Evolutionary conservation across 1,284 basidiomycete species (phyloP).

Genomic region (Pseudozyma tsukubaensis): DNA sequence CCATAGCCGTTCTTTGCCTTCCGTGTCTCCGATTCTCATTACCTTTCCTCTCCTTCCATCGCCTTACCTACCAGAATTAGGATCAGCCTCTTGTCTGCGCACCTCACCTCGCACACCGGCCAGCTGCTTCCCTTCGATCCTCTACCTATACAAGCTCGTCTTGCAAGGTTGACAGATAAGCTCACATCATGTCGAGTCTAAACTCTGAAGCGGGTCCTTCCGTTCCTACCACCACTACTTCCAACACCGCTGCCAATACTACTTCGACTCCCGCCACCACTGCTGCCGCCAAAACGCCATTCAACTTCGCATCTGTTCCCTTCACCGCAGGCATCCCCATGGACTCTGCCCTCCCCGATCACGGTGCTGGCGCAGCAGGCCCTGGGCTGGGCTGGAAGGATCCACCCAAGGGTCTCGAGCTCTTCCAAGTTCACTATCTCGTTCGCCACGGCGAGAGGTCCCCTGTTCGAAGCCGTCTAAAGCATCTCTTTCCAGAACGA

Average conservation of each 20-base stretch:
- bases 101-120: no score
- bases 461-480: constrained; percentile 62
- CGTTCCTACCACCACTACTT: constrained; percentile 9
- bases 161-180: no score
- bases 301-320: constrained; percentile 18
- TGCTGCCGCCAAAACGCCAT: no score
- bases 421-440: constrained; percentile 62
- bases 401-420: constrained; percentile 53
- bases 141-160: no score
- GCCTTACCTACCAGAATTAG: no score
- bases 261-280: neutral
- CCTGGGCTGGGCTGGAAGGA: constrained; percentile 55
- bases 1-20: no score
- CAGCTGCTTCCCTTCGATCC: no score
- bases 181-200: constrained; percentile 8
- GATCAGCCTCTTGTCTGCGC: no score
- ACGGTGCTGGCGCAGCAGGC: constrained; percentile 45
- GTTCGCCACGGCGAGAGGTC: constrained; percentile 66
- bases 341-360: constrained; percentile 35
- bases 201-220: neutral
- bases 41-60: no score
- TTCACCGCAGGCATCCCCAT: constrained; percentile 44
- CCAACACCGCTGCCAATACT: constrained; percentile 4
- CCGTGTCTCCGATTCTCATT: no score
- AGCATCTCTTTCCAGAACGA: constrained; percentile 52